A percentile compares a stretch with the other conserved stretches of the same genome.
Conservation (phyloP, 1,139 yeast species). For the Arxiozyma bovina region DNA sequence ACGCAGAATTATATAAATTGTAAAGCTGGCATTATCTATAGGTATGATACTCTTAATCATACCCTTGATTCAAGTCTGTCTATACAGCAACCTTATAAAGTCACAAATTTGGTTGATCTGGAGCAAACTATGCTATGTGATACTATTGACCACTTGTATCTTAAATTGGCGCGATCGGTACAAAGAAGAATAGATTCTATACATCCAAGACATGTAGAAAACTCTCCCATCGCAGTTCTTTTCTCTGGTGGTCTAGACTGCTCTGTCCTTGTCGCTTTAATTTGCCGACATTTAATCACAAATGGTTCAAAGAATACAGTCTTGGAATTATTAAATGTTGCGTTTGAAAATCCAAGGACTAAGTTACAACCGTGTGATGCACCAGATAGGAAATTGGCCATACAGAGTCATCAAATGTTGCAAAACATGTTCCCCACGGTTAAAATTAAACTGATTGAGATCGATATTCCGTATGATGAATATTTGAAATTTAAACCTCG, state of each 20-base stretch:
- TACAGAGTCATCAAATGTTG: constrained; percentile 50
- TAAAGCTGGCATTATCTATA: constrained; percentile 40
- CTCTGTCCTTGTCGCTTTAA: constrained; percentile 54
- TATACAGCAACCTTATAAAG: constrained; percentile 13
- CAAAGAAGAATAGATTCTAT: constrained; percentile 47
- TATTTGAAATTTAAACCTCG: constrained; percentile 45
- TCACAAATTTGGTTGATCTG: constrained; percentile 16
- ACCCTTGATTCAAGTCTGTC: constrained; percentile 12
- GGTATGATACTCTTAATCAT: constrained; percentile 30
- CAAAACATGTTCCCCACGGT: constrained; percentile 34
- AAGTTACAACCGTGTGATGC: constrained; percentile 50
- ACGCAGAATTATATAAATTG: constrained; percentile 42
- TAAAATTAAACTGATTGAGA: constrained; percentile 48
- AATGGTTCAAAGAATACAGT: constrained; percentile 17
- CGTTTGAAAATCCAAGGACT: constrained; percentile 86
- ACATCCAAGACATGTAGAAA: constrained; percentile 41
- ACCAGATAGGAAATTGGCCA: constrained; percentile 76
- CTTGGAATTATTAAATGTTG: constrained; percentile 83
- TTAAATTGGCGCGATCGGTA: constrained; percentile 37
- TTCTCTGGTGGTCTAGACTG: constrained; percentile 96
- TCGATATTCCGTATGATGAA: constrained; percentile 61
- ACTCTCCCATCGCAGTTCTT: constrained; percentile 47
- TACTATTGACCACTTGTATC: constrained; percentile 21
- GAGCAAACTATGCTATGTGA: constrained; percentile 14
- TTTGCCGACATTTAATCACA: constrained; percentile 21